Evolutionary conservation across 2,329 filamentous ascomycete genomes (phyloP).

Genomic region (Fusarium verticillioides): DNA sequence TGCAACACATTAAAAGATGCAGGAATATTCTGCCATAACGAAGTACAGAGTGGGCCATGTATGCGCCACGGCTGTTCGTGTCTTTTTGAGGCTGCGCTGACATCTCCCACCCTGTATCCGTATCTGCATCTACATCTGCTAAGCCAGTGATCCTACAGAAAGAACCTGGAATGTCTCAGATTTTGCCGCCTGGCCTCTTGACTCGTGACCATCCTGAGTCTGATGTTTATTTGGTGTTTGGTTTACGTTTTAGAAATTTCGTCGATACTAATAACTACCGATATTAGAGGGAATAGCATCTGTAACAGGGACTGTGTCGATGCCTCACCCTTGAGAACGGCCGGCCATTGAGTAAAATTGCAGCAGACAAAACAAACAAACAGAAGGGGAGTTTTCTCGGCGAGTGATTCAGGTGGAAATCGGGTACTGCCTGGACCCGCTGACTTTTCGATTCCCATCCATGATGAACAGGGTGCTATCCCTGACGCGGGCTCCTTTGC

Average conservation of each 20-base stretch:
- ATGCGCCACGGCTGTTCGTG: conserved; percentile 31
- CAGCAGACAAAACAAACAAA: conserved; percentile 4
- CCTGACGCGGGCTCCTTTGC: conserved; percentile 10
- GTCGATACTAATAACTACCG: background rate
- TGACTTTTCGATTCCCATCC: conserved; percentile 25
- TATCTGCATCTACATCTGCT: background rate
- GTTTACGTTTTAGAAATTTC: conserved; percentile 9
- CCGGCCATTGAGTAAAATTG: conserved; percentile 17
- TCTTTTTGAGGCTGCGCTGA: conserved; percentile 27
- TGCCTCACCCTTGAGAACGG: conserved; percentile 2
- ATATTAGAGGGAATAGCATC: conserved; percentile 7
- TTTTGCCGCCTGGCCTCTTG: conserved; percentile 21
- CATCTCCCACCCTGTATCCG: conserved; percentile 3
- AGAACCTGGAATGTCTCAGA: conserved; percentile 21
- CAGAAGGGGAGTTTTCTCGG: conserved; percentile 9
- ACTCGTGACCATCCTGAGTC: conserved; percentile 19
- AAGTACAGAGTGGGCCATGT: conserved; percentile 15
- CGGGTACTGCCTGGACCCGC: conserved; percentile 28
- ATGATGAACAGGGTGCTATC: conserved; percentile 23
- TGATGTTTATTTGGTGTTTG: conserved; percentile 5
- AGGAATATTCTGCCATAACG: background rate
- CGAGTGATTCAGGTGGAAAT: conserved; percentile 38
- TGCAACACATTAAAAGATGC: conserved; percentile 8
- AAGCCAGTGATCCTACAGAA: background rate
- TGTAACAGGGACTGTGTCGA: conserved; percentile 22